Conservation (phyloP, 495 filamentous ascomycete species). For the Lentithecium fluviatile region DNA sequence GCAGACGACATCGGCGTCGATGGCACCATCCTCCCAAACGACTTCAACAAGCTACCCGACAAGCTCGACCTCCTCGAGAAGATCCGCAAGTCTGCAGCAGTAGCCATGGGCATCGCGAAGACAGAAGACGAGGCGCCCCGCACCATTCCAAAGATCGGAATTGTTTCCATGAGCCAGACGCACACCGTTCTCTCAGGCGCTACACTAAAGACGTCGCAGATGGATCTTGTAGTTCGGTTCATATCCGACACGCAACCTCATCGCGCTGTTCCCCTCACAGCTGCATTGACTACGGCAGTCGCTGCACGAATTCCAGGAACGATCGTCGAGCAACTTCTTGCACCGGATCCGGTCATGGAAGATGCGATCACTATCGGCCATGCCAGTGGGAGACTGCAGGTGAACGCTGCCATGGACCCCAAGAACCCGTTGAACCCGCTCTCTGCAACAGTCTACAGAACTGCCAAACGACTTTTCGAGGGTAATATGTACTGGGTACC, state of each 20-base stretch:
- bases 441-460: conserved; percentile 52
- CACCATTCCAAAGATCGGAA: conserved; percentile 65
- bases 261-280: conserved; percentile 61
- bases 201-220: conserved; percentile 19
- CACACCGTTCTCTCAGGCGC: conserved; percentile 40
- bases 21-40: conserved; percentile 54
- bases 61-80: conserved; percentile 57
- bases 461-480: conserved; percentile 57
- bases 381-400: conserved; percentile 59
- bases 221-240: conserved; percentile 35
- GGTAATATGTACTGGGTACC: conserved; percentile 53
- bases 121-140: conserved; percentile 48
- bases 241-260: conserved; percentile 60
- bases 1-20: conserved; percentile 53
- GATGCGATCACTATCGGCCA: conserved; percentile 57
- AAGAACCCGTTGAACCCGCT: conserved; percentile 44
- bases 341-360: conserved; percentile 36
- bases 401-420: conserved; percentile 50
- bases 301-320: conserved; percentile 52
- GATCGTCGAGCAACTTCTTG: conserved; percentile 24
- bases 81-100: conserved; percentile 60
- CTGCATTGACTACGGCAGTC: conserved; percentile 60
- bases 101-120: conserved; percentile 60
- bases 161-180: conserved; percentile 54
- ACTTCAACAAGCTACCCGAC: conserved; percentile 49